Evolutionary conservation across 2,329 filamentous ascomycete species (phyloP).

Genomic region (Monilinia laxa): DNA sequence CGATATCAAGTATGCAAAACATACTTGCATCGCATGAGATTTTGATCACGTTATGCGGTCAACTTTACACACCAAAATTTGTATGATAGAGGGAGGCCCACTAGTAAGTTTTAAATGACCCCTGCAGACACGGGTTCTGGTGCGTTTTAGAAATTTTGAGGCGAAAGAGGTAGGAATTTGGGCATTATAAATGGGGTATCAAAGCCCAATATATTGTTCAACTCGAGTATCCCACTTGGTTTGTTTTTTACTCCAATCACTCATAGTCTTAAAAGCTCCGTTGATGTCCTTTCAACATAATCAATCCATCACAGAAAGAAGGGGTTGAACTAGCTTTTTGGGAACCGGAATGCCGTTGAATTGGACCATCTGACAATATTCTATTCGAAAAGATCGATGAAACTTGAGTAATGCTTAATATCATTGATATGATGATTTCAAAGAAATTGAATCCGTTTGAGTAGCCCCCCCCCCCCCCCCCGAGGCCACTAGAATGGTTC

Average conservation of each 20-base stretch:
- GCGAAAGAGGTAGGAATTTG: neutral
- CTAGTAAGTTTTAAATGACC: conserved; percentile 31
- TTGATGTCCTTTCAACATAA: conserved; percentile 55
- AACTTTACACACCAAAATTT: conserved; percentile 33
- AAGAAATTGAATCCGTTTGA: conserved; percentile 58
- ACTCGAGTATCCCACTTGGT: neutral
- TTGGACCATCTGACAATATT: neutral
- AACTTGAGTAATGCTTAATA: conserved; percentile 56
- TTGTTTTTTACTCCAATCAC: conserved; percentile 35
- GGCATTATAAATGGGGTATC: neutral
- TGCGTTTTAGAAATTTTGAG: conserved; percentile 17
- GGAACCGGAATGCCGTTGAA: conserved; percentile 48
- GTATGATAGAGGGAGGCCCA: conserved; percentile 34
- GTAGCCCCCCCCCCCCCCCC: conserved; percentile 50
- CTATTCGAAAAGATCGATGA: neutral
- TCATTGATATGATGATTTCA: conserved; percentile 54
- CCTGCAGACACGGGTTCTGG: conserved; percentile 21
- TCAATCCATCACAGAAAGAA: conserved; percentile 53
- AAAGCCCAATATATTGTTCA: neutral
- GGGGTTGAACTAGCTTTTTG: conserved; percentile 46
- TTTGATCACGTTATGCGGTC: conserved; percentile 39
- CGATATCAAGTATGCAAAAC: conserved; percentile 36
- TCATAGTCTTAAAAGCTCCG: conserved; percentile 59
- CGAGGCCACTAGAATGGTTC: conserved; percentile 58
- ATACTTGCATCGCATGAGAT: conserved; percentile 37